A percentile compares a stretch with the other conserved stretches of the same genome.
These are phyloP conservation scores for Microbotryum scabiosae DNA, from an alignment of 1,284 basidiomycete species.

Conservation along the genomic window DNA sequence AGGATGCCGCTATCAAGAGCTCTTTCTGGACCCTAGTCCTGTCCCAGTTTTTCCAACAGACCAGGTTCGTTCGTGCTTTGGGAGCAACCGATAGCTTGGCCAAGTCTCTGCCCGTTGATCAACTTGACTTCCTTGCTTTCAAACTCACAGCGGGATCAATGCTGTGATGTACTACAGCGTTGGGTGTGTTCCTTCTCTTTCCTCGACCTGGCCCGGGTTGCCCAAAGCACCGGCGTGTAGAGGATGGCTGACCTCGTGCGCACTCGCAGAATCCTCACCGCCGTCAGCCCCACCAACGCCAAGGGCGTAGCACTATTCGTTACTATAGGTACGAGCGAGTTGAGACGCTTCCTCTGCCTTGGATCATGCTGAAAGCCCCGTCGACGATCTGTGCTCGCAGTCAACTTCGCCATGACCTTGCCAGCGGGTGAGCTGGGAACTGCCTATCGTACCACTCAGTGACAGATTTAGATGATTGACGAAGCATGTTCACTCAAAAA, in stretches of 20 bases:
- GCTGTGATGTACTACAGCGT: constrained; percentile 19
- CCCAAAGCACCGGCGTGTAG: too few species aligned
- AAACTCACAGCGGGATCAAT: constrained; percentile 10
- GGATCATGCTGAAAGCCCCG: constrained; percentile 27
- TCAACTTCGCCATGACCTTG: constrained; percentile 38
- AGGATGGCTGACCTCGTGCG: neutral
- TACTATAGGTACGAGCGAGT: constrained; percentile 8
- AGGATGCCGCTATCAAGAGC: constrained; percentile 9
- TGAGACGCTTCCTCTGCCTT: neutral
- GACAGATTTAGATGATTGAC: too few species aligned
- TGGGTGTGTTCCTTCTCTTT: neutral
- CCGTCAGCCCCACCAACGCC: constrained; percentile 28
- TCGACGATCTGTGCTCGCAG: constrained; percentile 12
- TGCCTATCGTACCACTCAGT: too few species aligned
- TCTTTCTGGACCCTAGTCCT: constrained; percentile 16
- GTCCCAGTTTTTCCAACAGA: constrained; percentile 24
- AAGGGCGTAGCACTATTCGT: constrained; percentile 26
- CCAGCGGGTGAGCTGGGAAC: constrained; percentile 30
- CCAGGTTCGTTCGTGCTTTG: too few species aligned
- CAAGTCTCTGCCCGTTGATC: neutral
- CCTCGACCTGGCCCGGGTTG: too few species aligned
- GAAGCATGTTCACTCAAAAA: too few species aligned
- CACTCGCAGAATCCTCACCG: constrained; percentile 27
- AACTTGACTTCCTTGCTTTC: neutral
- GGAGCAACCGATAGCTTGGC: constrained; percentile 4